Evolutionary conservation across 1,284 basidiomycete species (phyloP).

Genomic region (Agaricales sp.): DNA sequence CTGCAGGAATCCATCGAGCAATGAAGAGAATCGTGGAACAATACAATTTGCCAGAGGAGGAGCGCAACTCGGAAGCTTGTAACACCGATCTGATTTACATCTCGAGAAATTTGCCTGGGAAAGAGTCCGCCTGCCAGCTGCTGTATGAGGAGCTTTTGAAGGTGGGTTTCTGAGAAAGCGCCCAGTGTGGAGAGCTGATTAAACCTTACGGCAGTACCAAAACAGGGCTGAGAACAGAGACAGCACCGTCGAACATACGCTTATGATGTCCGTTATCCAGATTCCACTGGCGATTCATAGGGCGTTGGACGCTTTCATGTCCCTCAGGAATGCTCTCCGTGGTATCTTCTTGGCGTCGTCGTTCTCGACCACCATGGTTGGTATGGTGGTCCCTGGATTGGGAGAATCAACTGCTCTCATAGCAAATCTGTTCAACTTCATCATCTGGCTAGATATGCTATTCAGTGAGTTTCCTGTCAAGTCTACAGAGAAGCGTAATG

Average conservation of each 20-base stretch:
- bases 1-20: not conserved
- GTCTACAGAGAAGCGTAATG: too few relatives aligned
- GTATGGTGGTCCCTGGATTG: not conserved
- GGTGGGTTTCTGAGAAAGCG: too few relatives aligned
- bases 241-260: not conserved
- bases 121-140: not conserved
- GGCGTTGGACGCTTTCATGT: not conserved
- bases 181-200: too few relatives aligned
- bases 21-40: not conserved
- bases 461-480: not conserved
- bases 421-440: not conserved
- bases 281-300: not conserved
- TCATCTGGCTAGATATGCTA: not conserved
- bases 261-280: not conserved
- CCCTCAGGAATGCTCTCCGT: not conserved
- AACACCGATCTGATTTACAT: not conserved
- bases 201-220: too few relatives aligned
- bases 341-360: not conserved
- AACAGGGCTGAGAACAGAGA: not conserved
- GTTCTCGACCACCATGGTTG: not conserved
- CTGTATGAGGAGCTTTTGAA: not conserved
- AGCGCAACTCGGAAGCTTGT: not conserved
- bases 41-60: not conserved
- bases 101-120: not conserved
- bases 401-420: not conserved